A percentile compares a stretch with the other conserved stretches of the same genome.
phyloP scores from a whole-genome alignment of 2,329 filamentous ascomycete species.

The Aspergillus terreus region DNA sequence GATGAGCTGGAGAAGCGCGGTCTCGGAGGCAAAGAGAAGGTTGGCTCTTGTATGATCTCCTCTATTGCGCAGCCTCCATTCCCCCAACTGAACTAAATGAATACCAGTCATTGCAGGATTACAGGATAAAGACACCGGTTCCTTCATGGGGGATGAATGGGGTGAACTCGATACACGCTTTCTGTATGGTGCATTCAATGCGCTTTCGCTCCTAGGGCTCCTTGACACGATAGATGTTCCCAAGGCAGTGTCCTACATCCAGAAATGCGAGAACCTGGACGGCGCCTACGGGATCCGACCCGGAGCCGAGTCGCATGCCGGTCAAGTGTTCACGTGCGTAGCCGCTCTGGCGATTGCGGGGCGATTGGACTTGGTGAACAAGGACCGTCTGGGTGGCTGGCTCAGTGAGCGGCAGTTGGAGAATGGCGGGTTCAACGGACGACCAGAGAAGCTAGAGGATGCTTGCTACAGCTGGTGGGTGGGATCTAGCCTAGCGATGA shows the following conservation, averaged over 20 bases:
- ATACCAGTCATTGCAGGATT: constrained; percentile 69
- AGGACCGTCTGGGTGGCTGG: constrained; percentile 81
- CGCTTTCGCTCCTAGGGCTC: constrained; percentile 76
- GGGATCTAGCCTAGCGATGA: constrained; percentile 83
- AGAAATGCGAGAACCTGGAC: constrained; percentile 86
- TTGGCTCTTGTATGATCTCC: constrained; percentile 76
- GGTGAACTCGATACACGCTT: constrained; percentile 95
- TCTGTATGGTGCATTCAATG: constrained; percentile 84
- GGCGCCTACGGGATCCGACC: constrained; percentile 88
- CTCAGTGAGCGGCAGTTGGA: constrained; percentile 87
- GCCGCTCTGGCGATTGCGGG: constrained; percentile 80
- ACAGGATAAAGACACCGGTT: constrained; percentile 77
- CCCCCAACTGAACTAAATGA: constrained; percentile 20
- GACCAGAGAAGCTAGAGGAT: constrained; percentile 93
- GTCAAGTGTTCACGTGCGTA: constrained; percentile 93
- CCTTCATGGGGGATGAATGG: constrained; percentile 93
- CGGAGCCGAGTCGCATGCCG: constrained; percentile 89
- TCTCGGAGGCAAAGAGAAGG: constrained; percentile 63
- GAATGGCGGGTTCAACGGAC: constrained; percentile 84
- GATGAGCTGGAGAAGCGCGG: constrained; percentile 72
- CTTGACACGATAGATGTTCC: constrained; percentile 71
- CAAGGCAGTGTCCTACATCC: constrained; percentile 74
- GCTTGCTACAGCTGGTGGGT: constrained; percentile 99
- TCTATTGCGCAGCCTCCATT: constrained; percentile 6
- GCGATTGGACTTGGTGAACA: constrained; percentile 75